phyloP scores from a whole-genome alignment of 2,329 filamentous ascomycete genomes.

The Microcera coccophila region DNA sequence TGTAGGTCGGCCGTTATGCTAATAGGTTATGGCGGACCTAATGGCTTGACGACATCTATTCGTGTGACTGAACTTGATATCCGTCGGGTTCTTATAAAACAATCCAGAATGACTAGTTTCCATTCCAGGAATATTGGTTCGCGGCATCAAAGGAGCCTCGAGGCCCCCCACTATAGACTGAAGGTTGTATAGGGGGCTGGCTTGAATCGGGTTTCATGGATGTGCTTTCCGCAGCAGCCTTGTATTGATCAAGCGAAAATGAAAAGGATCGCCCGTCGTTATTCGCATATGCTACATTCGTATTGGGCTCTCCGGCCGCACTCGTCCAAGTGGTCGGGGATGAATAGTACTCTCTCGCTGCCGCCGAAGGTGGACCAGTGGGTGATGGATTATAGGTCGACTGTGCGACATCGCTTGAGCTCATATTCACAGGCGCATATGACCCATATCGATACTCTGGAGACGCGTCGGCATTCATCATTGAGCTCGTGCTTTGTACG shows the following conservation, averaged over 20 bases:
- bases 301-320: conserved; percentile 44
- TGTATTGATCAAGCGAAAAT: conserved; percentile 47
- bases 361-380: conserved; percentile 24
- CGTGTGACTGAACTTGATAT: neutral
- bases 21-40: neutral
- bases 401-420: conserved; percentile 32
- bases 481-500: conserved; percentile 47
- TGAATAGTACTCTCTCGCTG: conserved; percentile 52
- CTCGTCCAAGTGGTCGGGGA: conserved; percentile 50
- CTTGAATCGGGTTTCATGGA: conserved; percentile 35
- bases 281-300: conserved; percentile 44
- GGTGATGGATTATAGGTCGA: conserved; percentile 31
- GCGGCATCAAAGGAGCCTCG: conserved; percentile 47
- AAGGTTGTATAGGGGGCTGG: conserved; percentile 36
- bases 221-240: conserved; percentile 27
- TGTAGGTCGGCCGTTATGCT: neutral
- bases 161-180: conserved; percentile 37
- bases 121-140: conserved; percentile 57
- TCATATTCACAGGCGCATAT: conserved; percentile 29
- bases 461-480: conserved; percentile 46
- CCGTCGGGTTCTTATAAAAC: neutral
- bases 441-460: conserved; percentile 57
- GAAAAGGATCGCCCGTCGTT: conserved; percentile 47
- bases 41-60: neutral
- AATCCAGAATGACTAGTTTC: conserved; percentile 34